Percentiles rank a stretch among this genome's conserved stretches.
phyloP scores from a whole-genome alignment of 1,284 basidiomycete species.

The Ustilago hordei region DNA sequence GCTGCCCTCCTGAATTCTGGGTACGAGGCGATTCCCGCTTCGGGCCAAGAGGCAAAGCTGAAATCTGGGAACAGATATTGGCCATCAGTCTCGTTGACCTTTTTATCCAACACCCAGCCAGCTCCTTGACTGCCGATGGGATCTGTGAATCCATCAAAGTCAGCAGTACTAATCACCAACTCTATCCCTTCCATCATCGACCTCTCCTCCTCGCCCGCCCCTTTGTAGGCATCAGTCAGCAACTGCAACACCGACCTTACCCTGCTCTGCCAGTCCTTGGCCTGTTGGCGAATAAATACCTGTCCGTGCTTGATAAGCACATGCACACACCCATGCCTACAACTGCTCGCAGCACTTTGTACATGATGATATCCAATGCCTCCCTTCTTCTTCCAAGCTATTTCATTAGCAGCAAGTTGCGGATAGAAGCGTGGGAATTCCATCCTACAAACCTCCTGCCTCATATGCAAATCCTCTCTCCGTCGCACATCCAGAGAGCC shows the following conservation, averaged over 20 bases:
- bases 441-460: constrained; percentile 22
- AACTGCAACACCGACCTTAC: constrained; percentile 34
- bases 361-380: constrained; percentile 35
- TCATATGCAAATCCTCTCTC: constrained; percentile 21
- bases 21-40: constrained; percentile 52
- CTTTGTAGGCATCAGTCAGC: constrained; percentile 25
- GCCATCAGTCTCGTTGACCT: constrained; percentile 20
- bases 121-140: constrained; percentile 23
- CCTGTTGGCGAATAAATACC: constrained; percentile 35
- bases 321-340: constrained; percentile 40
- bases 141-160: constrained; percentile 45
- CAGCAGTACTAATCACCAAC: constrained; percentile 43
- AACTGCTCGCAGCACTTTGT: constrained; percentile 32
- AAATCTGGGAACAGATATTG: constrained; percentile 57
- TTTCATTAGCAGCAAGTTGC: constrained; percentile 34
- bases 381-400: constrained; percentile 38
- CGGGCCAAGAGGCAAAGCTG: constrained; percentile 54
- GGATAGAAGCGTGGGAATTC: constrained; percentile 56
- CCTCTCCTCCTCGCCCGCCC: constrained; percentile 35
- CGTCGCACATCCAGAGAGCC: constrained; percentile 2
- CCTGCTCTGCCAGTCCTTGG: constrained; percentile 47
- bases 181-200: constrained; percentile 28
- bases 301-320: constrained; percentile 48
- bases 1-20: constrained; percentile 38
- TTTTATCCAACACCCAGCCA: constrained; percentile 47